These are phyloP conservation scores for Gossypium stocksii DNA, from an alignment of 345 rosid species.

Conservation along the genomic window DNA sequence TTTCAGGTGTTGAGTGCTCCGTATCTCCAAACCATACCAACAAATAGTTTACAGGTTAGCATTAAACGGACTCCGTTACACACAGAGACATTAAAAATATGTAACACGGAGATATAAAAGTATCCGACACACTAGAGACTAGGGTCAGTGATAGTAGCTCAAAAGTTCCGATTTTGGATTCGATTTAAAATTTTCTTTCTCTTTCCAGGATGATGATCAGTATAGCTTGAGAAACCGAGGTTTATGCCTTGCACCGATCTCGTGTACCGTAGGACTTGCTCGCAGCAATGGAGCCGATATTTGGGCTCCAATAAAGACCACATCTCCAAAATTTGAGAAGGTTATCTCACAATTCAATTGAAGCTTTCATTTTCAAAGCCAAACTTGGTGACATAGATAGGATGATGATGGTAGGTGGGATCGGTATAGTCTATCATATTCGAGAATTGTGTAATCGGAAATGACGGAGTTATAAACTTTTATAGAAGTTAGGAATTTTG, in stretches of 20 bases:
- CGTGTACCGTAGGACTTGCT: conserved; percentile 66
- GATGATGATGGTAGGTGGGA: too few relatives aligned
- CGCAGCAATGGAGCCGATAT: conserved; percentile 92
- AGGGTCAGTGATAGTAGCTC: neutral
- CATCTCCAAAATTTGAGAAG: conserved; percentile 52
- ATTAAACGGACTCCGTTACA: neutral
- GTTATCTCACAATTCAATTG: conserved; percentile 28
- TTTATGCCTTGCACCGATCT: conserved; percentile 73
- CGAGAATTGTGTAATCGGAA: too few relatives aligned
- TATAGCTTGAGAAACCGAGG: conserved; percentile 69
- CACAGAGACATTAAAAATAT: neutral
- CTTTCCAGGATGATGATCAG: conserved; percentile 44
- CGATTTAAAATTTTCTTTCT: neutral
- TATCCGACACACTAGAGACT: neutral
- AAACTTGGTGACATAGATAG: too few relatives aligned
- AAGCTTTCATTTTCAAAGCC: neutral
- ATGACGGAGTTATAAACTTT: too few relatives aligned
- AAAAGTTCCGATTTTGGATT: neutral
- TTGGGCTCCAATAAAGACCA: conserved; percentile 88
- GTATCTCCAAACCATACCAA: conserved; percentile 60
- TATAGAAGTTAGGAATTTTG: too few relatives aligned
- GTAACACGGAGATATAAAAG: neutral
- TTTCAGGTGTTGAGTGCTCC: conserved; percentile 93
- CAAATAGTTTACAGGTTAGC: conserved; percentile 54
- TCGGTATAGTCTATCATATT: too few relatives aligned